Evolutionary conservation across 2,329 filamentous ascomycete species (phyloP), one percentile per base, ranked within the genome.

Genomic region (Pseudogymnoascus pannorum): DNA sequence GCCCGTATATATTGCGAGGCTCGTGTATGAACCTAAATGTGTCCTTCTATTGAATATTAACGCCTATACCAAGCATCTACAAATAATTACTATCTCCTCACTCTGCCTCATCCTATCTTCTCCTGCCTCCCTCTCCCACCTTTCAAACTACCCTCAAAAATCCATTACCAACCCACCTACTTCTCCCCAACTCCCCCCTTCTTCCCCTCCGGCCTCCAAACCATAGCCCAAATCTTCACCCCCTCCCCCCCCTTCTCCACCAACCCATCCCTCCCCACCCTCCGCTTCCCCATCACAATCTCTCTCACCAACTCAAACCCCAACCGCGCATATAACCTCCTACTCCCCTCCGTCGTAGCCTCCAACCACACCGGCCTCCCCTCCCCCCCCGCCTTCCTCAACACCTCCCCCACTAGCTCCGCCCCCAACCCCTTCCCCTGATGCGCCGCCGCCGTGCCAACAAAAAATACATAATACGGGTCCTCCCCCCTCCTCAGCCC

Each of bases 391-490:
- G 63, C 63, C 22, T 36, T 61, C 4, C 58, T 61, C 57, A 66
- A 64, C 16, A 42, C 64, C 14, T 62, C 6, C 33, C 48, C 60
- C 12, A 68, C 62, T 2, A 68, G 14, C 6, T 44, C 33, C 1
- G 60, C 58, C 18, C 65, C 63, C 7, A 65, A 44, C 3, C 67
- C 66, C 12, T 8, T 18, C 4, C 64, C 61, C 26, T 63, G 42
- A 26, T 31, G 54, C 24, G 38, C 54, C 7, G 44, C 33, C 2
- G 31, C 12, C 1, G 67, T 68, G 2, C 51, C 66, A 2, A 64
- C 40, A 38, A 68, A 66, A 31, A 68, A 68, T 4, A 67, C 44
- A 33, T 68, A 68, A 60, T 66, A 65, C 31, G 61, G 64, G 8
- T 61, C 61, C 3, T 63, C 60, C 7, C 60, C n/a, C 2, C 51